Evolutionary conservation across 495 filamentous ascomycete genomes (phyloP).

Genomic region (Cercophora sp.): DNA sequence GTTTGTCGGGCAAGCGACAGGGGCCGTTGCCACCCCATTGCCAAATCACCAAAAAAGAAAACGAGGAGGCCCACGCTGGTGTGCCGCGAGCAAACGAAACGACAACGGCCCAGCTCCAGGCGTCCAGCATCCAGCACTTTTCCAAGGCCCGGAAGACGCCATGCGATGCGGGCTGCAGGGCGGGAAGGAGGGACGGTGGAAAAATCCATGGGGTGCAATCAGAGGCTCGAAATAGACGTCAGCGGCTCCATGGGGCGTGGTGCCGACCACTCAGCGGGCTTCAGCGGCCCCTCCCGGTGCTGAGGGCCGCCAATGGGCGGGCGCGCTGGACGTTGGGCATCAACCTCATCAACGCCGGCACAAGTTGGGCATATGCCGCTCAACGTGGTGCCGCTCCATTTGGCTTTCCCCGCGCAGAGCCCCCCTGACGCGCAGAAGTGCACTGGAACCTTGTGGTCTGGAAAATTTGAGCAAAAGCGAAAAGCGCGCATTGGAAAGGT

Average conservation of each 20-base stretch:
- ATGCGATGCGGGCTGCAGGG: too few species aligned
- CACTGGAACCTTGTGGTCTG: not conserved
- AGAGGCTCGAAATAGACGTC: conserved; percentile 22
- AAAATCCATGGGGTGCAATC: conserved; percentile 4
- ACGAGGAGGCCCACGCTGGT: not conserved
- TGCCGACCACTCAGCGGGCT: conserved; percentile 1
- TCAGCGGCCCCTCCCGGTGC: not conserved
- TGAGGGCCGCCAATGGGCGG: conserved; percentile 17
- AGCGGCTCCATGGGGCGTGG: conserved; percentile 20
- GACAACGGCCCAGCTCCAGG: too few species aligned
- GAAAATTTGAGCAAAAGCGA: not conserved
- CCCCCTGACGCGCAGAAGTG: conserved; percentile 10
- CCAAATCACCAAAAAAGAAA: conserved; percentile 27
- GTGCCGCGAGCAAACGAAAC: too few species aligned
- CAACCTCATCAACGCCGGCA: conserved; percentile 1
- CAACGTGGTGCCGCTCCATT: conserved; percentile 26
- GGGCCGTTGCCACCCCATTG: conserved; percentile 27
- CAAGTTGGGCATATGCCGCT: conserved; percentile 23
- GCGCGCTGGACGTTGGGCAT: conserved; percentile 22
- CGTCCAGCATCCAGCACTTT: too few species aligned
- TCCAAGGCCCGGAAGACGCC: not conserved
- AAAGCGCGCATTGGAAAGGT: too few species aligned
- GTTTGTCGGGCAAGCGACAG: conserved; percentile 1
- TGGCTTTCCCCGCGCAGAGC: conserved; percentile 14
- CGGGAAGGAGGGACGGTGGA: conserved; percentile 7